Base-by-base conservation (phyloP, 78 protist species). In the Cyanophora paradoxa region DNA sequence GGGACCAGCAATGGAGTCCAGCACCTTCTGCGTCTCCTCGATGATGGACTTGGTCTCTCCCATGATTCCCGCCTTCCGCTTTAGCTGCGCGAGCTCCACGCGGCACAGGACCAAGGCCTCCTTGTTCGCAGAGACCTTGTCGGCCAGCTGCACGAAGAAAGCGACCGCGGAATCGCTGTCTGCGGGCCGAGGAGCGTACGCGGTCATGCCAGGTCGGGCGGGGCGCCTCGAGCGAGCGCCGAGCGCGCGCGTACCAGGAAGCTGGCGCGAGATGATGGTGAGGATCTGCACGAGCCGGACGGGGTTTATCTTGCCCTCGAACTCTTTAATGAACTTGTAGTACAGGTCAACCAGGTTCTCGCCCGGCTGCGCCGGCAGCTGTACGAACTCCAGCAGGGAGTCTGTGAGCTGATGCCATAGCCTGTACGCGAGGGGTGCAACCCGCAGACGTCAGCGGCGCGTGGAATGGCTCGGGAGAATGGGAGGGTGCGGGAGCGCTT, bases 231-330 rank as follows among this genome's bases (percentile, higher is more conserved):
- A 66, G 64, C n/a, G n/a, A n/a, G n/a, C n/a, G 69, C 37, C 61
- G 30, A 28, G 82, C 83, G 26, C 65, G 74, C 30, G 46, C 65
- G 46, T 74, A 63, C 44, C 33, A 68, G n/a, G n/a, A n/a, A n/a
- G n/a, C n/a, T 62, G 46, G 77, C 46, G 26, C 2, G 86, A 40
- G 40, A 86, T 48, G 22, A 52, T 71, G 19, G 81, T 52, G 41
- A 76, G 71, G 54, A 87, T 70, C 39, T 59, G 44, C 0, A 80
- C 86, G 14, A 85, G 78, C 41, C 78, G 70, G 16, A 86, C 57
- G 68, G 72, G 83, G 65, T 86, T 86, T 24, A 88, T 20, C 50
- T 72, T 73, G 19, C 62, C 31, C 68, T 86, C 86, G 65, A 86
- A 86, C 48, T 85, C 86, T n/a, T 52, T 42, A 13, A 88, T 63